A percentile compares a stretch with the other conserved stretches of the same genome.
These are phyloP conservation scores for Cocos nucifera DNA, from an alignment of 176 grass and related monocot species.

Conservation along the genomic window DNA sequence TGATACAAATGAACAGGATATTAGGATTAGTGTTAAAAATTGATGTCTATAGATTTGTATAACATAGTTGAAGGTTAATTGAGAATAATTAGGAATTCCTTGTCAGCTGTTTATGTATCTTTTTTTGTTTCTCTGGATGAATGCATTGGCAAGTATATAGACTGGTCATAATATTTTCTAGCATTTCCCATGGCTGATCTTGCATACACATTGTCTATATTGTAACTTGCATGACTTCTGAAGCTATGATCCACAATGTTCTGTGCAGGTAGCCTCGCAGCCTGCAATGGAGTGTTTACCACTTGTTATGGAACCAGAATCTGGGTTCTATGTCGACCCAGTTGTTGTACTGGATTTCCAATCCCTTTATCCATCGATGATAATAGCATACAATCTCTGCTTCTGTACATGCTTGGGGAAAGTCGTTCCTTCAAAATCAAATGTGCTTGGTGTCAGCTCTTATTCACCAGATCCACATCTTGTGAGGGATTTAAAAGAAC, in stretches of 20 bases:
- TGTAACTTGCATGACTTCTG: constrained; percentile 21
- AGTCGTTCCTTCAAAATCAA: constrained; percentile 76
- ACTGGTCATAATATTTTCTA: too few species aligned
- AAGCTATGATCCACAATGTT: constrained; percentile 10
- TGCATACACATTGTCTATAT: too few species aligned
- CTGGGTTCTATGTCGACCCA: constrained; percentile 84
- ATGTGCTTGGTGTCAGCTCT: constrained; percentile 78
- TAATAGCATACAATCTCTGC: constrained; percentile 97
- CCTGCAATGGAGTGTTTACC: constrained; percentile 98
- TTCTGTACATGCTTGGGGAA: constrained; percentile 95
- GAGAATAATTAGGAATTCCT: too few species aligned
- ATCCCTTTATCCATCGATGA: constrained; percentile 99
- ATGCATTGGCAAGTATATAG: too few species aligned
- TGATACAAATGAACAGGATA: too few species aligned
- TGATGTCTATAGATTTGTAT: too few species aligned
- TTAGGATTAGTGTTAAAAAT: too few species aligned
- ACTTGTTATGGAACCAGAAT: constrained; percentile 99
- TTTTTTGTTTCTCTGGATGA: too few species aligned
- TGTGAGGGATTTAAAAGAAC: constrained; percentile 52
- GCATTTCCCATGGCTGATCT: too few species aligned
- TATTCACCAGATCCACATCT: constrained; percentile 50
- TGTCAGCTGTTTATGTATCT: too few species aligned
- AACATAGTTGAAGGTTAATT: too few species aligned
- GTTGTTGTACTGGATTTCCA: constrained; percentile 95
- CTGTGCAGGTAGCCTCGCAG: constrained; percentile 74